A percentile compares a stretch with the other conserved stretches of the same genome.
These are phyloP conservation scores for Ricinus communis DNA, from an alignment of 345 rosid genomes.

Conservation along the genomic window DNA sequence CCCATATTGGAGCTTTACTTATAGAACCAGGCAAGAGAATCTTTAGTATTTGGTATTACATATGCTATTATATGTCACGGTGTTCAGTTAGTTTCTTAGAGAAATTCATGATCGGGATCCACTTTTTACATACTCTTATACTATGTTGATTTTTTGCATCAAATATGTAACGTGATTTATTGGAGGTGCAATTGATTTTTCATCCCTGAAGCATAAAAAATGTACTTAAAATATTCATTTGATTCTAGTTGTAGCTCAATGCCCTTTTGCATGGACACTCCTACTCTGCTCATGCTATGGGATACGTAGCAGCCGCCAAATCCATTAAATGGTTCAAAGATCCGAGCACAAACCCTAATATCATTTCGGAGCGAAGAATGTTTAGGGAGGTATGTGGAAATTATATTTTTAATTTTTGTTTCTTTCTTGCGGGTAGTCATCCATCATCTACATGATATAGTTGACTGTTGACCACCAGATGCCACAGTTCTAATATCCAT, in stretches of 20 bases:
- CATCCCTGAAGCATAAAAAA: background rate
- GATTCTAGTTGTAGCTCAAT: conserved; percentile 58
- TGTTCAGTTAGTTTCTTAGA: background rate
- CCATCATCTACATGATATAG: conserved; percentile 17
- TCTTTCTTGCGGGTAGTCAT: background rate
- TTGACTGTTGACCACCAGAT: no score
- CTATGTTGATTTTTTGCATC: background rate
- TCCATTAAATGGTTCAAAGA: conserved; percentile 86
- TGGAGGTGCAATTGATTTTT: background rate
- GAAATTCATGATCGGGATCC: background rate
- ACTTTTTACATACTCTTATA: background rate
- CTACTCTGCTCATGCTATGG: conserved; percentile 91
- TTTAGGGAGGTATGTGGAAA: conserved; percentile 65
- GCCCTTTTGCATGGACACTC: conserved; percentile 98
- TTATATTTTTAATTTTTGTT: background rate
- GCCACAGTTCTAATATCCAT: background rate
- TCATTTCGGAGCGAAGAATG: conserved; percentile 43
- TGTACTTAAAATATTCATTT: conserved; percentile 13
- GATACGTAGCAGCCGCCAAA: conserved; percentile 81
- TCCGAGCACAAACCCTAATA: conserved; percentile 67
- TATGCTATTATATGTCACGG: background rate
- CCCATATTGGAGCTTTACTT: conserved; percentile 73
- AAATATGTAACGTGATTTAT: background rate
- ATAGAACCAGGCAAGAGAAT: conserved; percentile 82
- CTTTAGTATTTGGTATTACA: background rate